phyloP scores from a whole-genome alignment of 805 yeast genomes.

The Nakazawaea wyomingensis region DNA sequence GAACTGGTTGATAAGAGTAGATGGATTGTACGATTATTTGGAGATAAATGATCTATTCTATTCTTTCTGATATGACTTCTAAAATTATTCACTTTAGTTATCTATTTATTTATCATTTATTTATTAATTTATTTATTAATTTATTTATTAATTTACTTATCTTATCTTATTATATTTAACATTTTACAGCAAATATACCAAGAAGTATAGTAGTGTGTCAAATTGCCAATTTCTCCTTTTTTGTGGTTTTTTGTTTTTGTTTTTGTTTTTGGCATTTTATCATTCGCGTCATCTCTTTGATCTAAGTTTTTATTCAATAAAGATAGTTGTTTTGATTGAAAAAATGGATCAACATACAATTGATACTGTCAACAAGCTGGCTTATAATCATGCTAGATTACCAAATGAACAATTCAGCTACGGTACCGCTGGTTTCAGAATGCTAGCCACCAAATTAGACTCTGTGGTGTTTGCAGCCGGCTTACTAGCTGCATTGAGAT shows the following conservation, averaged over 20 bases:
- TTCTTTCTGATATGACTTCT: no score
- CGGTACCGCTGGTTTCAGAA: conserved; percentile 98
- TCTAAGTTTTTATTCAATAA: no score
- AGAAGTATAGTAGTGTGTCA: no score
- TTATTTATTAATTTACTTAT: not conserved
- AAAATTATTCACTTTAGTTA: not conserved
- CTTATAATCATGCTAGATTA: conserved; percentile 39
- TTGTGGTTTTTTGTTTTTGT: no score
- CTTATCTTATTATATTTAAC: not conserved
- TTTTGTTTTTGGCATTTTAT: no score
- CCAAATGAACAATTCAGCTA: conserved; percentile 46
- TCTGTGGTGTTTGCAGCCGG: conserved; percentile 84
- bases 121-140: not conserved
- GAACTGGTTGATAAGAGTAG: conserved; percentile 29
- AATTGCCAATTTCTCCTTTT: no score
- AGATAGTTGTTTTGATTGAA: no score
- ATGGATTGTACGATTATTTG: conserved; percentile 38
- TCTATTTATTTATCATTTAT: not conserved
- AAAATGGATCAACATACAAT: conserved; percentile 10
- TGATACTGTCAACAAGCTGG: conserved; percentile 13
- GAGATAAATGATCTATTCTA: conserved; percentile 32
- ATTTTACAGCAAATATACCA: no score
- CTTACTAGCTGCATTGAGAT: conserved; percentile 74
- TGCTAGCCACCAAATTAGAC: conserved; percentile 62
- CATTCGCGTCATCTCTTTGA: no score